Percentiles rank a stretch among this genome's conserved stretches.
Conservation (phyloP, 2,329 filamentous ascomycete genomes). For the Colletotrichum siamense region DNA sequence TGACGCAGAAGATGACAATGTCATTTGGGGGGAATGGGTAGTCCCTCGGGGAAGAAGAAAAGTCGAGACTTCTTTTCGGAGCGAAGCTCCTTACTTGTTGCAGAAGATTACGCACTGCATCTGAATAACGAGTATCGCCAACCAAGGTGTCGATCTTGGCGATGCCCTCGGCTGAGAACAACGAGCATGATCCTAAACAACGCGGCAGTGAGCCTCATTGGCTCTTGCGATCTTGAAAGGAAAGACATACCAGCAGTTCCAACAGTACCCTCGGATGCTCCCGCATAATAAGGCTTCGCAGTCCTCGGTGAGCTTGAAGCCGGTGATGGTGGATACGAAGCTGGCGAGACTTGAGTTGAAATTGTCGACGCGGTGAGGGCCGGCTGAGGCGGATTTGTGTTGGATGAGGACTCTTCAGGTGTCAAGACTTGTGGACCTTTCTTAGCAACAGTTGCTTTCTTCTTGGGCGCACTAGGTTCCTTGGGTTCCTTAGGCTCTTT, state of each 20-base stretch:
- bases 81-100: background rate
- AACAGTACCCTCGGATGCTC: background rate
- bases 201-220: background rate
- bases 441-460: background rate
- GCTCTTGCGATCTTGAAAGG: fast-evolving
- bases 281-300: background rate
- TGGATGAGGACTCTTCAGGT: background rate
- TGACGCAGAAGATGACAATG: background rate
- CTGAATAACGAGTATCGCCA: background rate
- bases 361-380: background rate
- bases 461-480: background rate
- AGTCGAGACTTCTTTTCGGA: background rate
- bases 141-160: background rate
- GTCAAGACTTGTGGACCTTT: background rate
- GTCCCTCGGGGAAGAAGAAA: background rate
- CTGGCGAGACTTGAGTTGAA: background rate
- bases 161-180: constrained; percentile 21
- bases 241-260: background rate
- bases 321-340: background rate
- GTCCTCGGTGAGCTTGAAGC: background rate
- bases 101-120: background rate
- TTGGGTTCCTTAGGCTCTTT: background rate
- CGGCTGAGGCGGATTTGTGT: background rate
- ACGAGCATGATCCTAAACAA: constrained; percentile 19
- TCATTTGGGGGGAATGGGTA: constrained; percentile 3